Conservation (phyloP, 2,329 filamentous ascomycete species). For the Cordyceps javanica region DNA sequence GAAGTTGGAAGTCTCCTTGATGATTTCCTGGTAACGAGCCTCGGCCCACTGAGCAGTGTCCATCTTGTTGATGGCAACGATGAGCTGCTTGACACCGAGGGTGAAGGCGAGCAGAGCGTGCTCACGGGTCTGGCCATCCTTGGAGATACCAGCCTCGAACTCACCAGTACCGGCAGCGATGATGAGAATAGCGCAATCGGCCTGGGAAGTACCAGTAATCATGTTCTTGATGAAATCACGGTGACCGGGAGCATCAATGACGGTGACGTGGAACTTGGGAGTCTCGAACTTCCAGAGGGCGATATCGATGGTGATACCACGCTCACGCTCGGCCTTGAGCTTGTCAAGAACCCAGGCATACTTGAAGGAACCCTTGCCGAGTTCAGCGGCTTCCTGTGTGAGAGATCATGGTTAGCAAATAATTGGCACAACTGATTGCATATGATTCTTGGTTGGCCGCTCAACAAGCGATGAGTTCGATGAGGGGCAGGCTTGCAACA, state of each 20-base stretch:
- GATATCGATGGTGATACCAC: slow-evolving; percentile 99
- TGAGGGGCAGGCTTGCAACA: neutral
- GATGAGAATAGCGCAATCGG: slow-evolving; percentile 99
- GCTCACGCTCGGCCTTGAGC: slow-evolving; percentile 99
- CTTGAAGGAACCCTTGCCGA: slow-evolving; percentile 99
- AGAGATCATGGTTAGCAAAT: slow-evolving; percentile 17
- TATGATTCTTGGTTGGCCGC: neutral
- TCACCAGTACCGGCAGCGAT: slow-evolving; percentile 99
- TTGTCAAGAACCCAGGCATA: slow-evolving; percentile 99
- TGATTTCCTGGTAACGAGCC: slow-evolving; percentile 95
- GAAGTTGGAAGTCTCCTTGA: slow-evolving; percentile 99
- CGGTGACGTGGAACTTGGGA: slow-evolving; percentile 93
- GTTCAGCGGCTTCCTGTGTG: slow-evolving; percentile 95
- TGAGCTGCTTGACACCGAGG: slow-evolving; percentile 99
- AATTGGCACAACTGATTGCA: neutral
- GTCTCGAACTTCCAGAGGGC: slow-evolving; percentile 99
- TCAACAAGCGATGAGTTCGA: neutral
- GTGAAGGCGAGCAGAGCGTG: slow-evolving; percentile 99
- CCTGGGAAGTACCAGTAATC: slow-evolving; percentile 99
- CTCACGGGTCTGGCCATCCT: slow-evolving; percentile 99
- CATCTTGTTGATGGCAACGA: slow-evolving; percentile 99
- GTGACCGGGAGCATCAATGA: slow-evolving; percentile 98
- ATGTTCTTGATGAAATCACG: slow-evolving; percentile 99
- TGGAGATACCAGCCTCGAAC: slow-evolving; percentile 99
- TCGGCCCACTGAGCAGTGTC: slow-evolving; percentile 99